Base-by-base conservation (phyloP, 2,329 filamentous ascomycete species). In the Huntiella savannae region DNA sequence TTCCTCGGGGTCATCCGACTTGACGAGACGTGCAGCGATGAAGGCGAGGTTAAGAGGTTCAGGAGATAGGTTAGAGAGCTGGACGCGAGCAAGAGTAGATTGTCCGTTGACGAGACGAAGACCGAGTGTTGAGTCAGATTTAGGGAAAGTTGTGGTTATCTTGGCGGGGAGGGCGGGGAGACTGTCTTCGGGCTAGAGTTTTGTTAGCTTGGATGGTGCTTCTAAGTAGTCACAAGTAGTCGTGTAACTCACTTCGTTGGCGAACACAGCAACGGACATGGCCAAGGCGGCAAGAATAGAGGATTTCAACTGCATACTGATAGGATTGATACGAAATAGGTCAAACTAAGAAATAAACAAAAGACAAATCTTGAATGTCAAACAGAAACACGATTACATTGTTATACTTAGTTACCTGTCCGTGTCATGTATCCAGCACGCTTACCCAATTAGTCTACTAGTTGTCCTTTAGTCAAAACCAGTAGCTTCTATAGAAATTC, bases 51-150 rank as follows among this genome's bases (percentile, higher is more conserved):
- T 73, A 58, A 98, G 73, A 17, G 86, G 73, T 45, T 70, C 69
- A 10, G 74, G 69, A 65, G 98, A 91, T 51, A 83, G 70, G 69
- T 98, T 98, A 61, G 70, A 74, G 60, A 98, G 70, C 57, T 85
- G 77, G 55, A 98, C 67, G 46, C 92, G 65, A 33, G 86, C 81
- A 62, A 82, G 77, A 52, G 86, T 94, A 37, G 85, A 76, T 53
- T 80, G 79, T 58, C 86, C 85, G 61, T 98, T 98, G 69, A 96
- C 75, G 55, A 96, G 77, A 74, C 93, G 94, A 55, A 96, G 77
- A 56, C 88, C 91, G 55, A 95, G 91, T 5, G 48, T 47, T 63
- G 93, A 79, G 67, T 92, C 84, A 67, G 78, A 61, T 58, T 79
- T 68, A 63, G 74, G 65, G 67, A 77, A 73, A 60, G 68, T 69